Conservation (phyloP, 2,329 filamentous ascomycete genomes). For the Aspergillus floridensis region DNA sequence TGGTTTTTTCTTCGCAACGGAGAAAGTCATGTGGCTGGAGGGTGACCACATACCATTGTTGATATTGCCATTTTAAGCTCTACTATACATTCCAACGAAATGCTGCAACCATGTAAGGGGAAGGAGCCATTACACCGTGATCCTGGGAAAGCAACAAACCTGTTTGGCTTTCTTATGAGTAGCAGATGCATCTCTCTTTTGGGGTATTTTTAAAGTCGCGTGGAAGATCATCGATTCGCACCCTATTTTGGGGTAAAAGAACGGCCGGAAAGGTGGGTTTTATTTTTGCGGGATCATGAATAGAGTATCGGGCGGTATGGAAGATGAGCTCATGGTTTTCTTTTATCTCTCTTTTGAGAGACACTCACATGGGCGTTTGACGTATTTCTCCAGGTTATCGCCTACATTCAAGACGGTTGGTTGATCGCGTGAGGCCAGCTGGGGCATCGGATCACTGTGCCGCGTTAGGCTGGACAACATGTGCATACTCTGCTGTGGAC, state of each 20-base stretch:
- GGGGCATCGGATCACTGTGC: no score
- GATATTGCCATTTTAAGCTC: slow-evolving; percentile 17
- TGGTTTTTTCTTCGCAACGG: background rate
- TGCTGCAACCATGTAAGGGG: slow-evolving; percentile 19
- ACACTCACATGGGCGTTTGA: background rate
- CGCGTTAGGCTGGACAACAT: background rate
- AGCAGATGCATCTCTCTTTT: no score
- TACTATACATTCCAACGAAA: slow-evolving; percentile 12
- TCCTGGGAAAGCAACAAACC: background rate
- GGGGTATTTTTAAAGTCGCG: background rate
- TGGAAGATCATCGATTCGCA: background rate
- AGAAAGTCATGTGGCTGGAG: slow-evolving; percentile 1
- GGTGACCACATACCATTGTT: slow-evolving; percentile 16
- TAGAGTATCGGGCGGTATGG: background rate
- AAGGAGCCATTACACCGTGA: background rate
- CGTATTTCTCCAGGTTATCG: background rate
- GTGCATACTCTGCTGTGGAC: background rate
- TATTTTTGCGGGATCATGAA: background rate
- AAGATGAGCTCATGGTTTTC: background rate
- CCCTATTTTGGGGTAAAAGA: background rate
- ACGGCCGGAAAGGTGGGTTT: background rate
- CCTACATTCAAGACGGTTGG: background rate
- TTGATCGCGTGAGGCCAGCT: background rate
- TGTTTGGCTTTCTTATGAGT: background rate
- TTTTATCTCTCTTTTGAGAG: background rate